Evolutionary conservation across 1,139 yeast genomes (phyloP), one percentile per base, ranked within the genome.

Genomic region (Candida sanyaensis): DNA sequence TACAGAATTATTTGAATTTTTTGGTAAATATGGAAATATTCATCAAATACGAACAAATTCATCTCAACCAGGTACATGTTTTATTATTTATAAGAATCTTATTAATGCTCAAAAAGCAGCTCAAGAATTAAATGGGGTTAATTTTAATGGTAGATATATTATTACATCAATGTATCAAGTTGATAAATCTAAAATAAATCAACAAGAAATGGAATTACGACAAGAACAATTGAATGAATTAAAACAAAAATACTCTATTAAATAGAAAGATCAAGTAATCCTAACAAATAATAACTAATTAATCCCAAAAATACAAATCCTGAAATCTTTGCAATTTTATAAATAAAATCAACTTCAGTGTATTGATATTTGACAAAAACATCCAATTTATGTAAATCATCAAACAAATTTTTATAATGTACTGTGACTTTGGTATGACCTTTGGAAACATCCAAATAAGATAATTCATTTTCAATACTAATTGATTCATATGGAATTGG

Each of bases 401-500:
- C 96, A 53, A 88, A 78, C 55, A 92, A 63, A 63, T 88, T 86
- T 27, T 67, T 63, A 64, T 77, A 88, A 37, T 71, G 69, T 46
- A 91, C 68, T 13, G 84, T 78, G n/a, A 89, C 79, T 56, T 88
- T 86, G 34, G 88, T 84, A 57, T 93, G 95, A 27, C 99, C 99
- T 39, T 76, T 71, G 32, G 77, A 69, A 44, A 89, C 78, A 68
- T 93, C 98, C 58, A 92, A 80, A 67, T 84, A 91, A 26, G 90
- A 83, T 51, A 73, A 70, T 67, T 82, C 83, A 53, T 73, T 59
- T 41, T 70, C 66, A 52, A 78, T 63, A 6, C 58, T 53, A 46
- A 75, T 52, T 13, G 68, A 62, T 38, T 64, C 61, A 49, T 72
- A 73, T 6, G 74, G 74, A 42, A 84, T 62, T 21, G 93, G 86